These are phyloP conservation scores for Leishmania lainsoni DNA, from an alignment of 208 protist genomes.

Conservation along the genomic window DNA sequence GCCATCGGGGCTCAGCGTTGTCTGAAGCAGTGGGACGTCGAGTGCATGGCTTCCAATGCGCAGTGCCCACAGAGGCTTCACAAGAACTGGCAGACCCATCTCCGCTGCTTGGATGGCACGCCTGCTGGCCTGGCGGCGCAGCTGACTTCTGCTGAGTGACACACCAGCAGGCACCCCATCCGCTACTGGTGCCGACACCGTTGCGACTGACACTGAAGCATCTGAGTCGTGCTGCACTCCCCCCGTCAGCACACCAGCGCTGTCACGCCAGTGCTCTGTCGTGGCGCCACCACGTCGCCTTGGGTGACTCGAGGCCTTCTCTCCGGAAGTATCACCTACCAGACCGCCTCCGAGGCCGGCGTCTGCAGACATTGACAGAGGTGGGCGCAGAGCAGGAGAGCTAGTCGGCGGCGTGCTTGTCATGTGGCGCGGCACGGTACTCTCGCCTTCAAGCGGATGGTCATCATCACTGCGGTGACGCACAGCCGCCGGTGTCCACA, in stretches of 20 bases:
- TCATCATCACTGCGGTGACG: not conserved
- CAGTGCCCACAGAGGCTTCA: slow-evolving; percentile 39
- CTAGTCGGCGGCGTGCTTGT: not conserved
- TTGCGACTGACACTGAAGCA: not conserved
- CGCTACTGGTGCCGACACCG: not conserved
- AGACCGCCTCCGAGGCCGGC: not conserved
- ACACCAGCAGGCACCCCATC: not conserved
- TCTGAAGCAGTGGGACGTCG: slow-evolving; percentile 19
- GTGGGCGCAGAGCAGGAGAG: not conserved
- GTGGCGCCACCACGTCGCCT: not conserved
- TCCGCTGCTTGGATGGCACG: slow-evolving; percentile 28
- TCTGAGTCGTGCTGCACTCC: not conserved
- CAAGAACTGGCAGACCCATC: slow-evolving; percentile 28
- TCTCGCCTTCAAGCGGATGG: not conserved
- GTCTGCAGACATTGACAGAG: not conserved
- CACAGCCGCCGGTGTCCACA: not conserved
- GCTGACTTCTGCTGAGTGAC: slow-evolving; percentile 19
- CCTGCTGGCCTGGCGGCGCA: slow-evolving; percentile 20
- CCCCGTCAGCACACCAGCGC: not conserved
- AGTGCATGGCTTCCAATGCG: slow-evolving; percentile 26
- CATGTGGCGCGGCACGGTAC: not conserved
- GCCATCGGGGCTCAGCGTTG: not conserved
- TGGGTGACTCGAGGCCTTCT: not conserved
- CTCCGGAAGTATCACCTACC: not conserved
- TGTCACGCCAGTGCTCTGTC: not conserved